Base-by-base conservation (phyloP, 2,329 filamentous ascomycete species). In the Celoporthe dispersa region DNA sequence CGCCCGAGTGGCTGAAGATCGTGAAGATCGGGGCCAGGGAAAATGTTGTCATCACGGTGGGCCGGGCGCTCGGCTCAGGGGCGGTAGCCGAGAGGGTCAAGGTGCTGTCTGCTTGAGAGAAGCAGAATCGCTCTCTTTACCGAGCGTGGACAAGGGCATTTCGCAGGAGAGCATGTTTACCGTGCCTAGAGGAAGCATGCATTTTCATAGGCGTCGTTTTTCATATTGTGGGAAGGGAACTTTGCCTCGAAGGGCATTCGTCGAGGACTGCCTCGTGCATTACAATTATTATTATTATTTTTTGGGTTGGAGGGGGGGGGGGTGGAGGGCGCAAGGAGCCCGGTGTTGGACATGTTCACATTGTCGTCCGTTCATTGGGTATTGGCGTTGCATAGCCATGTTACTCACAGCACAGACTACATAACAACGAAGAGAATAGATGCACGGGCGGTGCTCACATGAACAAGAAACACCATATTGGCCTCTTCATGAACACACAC, bases 1-100 rank as follows among this genome's bases (percentile, higher is more conserved):
- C 86, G 6, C 87, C 87, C 0, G 83, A 86, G 74, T 90, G 87
- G 87, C 72, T 89, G 60, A 80, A 81, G 68, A 78, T 89, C 2
- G 81, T 88, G 22, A 81, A 79, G 51, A 80, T 89, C 53, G 84
- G 82, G 1, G 84, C 85, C 2, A 80, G 84, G 74, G 87, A 89
- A 76, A 87, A 87, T 69, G 85, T 90, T 8, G 85, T 90, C 4
- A 79, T 88, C n/a, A 82, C 87, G 77, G 79, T 81, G 39, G 80
- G 70, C n/a, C 68, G 68, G 62, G 55, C 68, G 39, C 70, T 62
- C 1, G 70, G 68, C 68, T 68, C 68, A 57, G 62, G 44, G 16
- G 28, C 31, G 41, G 39, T 72, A 11, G 48, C 33, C n/a, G 70
- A 75, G 68, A 76, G 76, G 25, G 79, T 78, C 3, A 72, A 61